phyloP scores from a whole-genome alignment of 2,329 filamentous ascomycete species.

The Graphilbum sp. region DNA sequence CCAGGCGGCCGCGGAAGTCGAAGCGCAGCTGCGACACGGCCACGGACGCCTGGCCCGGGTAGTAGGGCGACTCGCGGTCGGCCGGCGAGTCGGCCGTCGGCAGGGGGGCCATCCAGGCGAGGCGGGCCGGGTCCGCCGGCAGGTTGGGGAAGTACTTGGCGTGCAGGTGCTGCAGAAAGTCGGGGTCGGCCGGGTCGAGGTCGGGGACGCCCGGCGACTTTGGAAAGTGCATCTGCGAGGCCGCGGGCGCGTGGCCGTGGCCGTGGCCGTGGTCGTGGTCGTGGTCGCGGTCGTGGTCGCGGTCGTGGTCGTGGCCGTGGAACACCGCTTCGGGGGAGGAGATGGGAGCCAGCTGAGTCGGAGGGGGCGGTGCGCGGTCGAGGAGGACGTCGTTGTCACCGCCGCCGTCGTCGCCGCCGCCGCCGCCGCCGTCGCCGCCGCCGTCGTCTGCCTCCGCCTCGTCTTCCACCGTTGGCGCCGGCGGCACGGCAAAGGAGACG shows the following conservation, averaged over 20 bases:
- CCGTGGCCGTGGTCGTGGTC: conserved; percentile 12
- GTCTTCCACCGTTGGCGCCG: not conserved
- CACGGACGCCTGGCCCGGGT: conserved; percentile 58
- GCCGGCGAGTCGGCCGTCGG: conserved; percentile 47
- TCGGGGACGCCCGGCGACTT: conserved; percentile 39
- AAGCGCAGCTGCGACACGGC: conserved; percentile 69
- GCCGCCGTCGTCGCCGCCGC: too few species aligned
- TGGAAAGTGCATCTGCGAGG: conserved; percentile 52
- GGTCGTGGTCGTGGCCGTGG: conserved; percentile 10
- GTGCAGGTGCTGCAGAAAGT: conserved; percentile 75
- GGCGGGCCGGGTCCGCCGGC: conserved; percentile 65
- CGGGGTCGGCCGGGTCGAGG: conserved; percentile 66
- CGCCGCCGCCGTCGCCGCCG: not conserved
- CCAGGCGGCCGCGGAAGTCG: conserved; percentile 65
- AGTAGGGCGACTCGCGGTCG: conserved; percentile 62
- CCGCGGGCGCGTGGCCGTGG: conserved; percentile 8
- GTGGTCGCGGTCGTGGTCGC: conserved; percentile 6
- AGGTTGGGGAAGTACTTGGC: conserved; percentile 86
- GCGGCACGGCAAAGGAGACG: conserved; percentile 9
- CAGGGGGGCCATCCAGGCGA: conserved; percentile 77
- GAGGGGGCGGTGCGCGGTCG: conserved; percentile 25
- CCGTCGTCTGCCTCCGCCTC: not conserved
- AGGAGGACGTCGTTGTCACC: conserved; percentile 12
- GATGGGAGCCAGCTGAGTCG: conserved; percentile 26
- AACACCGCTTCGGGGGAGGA: conserved; percentile 10